Percentiles rank a stretch among this genome's conserved stretches.
phyloP scores from a whole-genome alignment of 2,329 filamentous ascomycete genomes.

The Arthrobotrys pseudoclavata region DNA sequence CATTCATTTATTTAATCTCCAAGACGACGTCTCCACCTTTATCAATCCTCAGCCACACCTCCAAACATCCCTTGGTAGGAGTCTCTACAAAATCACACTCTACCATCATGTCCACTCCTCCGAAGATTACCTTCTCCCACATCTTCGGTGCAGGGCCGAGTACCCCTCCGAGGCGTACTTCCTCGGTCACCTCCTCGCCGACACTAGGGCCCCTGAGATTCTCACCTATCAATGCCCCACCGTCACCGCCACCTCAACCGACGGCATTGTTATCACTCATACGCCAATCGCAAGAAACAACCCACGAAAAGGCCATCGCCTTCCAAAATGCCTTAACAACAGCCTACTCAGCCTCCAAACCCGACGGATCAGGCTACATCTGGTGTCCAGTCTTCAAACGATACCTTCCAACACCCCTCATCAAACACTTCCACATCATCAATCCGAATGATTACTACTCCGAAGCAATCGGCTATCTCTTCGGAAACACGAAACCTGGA shows the following conservation, averaged over 20 bases:
- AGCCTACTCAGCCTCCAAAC: slow-evolving; percentile 29
- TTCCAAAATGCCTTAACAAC: slow-evolving; percentile 23
- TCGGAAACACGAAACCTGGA: slow-evolving; percentile 29
- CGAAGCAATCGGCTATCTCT: slow-evolving; percentile 30
- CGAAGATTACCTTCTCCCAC: slow-evolving; percentile 6
- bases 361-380: slow-evolving; percentile 7
- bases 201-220: background rate
- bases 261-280: background rate
- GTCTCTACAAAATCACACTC: background rate
- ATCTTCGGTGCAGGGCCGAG: background rate
- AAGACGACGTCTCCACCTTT: background rate
- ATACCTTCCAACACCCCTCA: slow-evolving; percentile 34
- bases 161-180: background rate
- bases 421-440: slow-evolving; percentile 40
- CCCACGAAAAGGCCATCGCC: background rate
- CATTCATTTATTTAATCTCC: background rate
- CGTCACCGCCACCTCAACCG: background rate
- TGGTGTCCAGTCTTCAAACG: slow-evolving; percentile 57
- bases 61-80: background rate
- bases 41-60: background rate
- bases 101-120: background rate
- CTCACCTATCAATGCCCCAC: background rate
- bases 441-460: slow-evolving; percentile 22
- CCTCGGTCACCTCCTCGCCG: slow-evolving; percentile 14
- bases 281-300: background rate